Evolutionary conservation across 352 stramenopile genomes (phyloP), one percentile per base, ranked within the genome.

Genomic region (Elongisporangium anandrum): DNA sequence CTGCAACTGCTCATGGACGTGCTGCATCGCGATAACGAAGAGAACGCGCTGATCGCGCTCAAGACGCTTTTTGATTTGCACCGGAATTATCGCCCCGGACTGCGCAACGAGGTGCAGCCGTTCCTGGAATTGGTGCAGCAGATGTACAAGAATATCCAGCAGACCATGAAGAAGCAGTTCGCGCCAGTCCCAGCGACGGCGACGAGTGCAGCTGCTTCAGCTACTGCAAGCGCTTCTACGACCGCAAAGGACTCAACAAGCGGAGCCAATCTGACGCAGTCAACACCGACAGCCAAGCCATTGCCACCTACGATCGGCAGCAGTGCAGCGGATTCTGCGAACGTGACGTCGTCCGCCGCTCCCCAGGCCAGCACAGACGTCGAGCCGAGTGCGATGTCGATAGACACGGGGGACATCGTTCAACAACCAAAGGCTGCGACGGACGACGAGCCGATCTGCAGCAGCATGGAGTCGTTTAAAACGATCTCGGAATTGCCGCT

Each of bases 21-120:
- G 38, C 70, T 99, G 50, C 84, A 91, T 47, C 76, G 88, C 38
- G 97, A 99, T 70, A 98, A 98, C 67, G 96, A 99, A 72, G 95
- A 98, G 47, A 99, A 99, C 75, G 92, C 92, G 22, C 76, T 99
- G 17, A 77, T 98, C 56, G 93, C 90, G 57, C 73, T 98, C 49
- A 89, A 96, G 61, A 98, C 97, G 61, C 91, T 99, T 34, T 99
- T 99, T 68, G 95, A 99, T 59, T 70, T 99, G 58, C 96, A 99
- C 73, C 98, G 98, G 61, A 97, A 97, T 64, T 99, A 98, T 72
- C 85, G 93, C 7, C 83, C 91, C 0, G 79, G 74, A 8, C 75
- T 98, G n/a, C 79, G 87, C 19, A 90, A 88, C 47, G 83, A 98
- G 64, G 94, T 99, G 50, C 87, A 92, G 65, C 72, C 85, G 4